Conservation (phyloP, 2,329 filamentous ascomycete species). For the Aspergillus versicolor region DNA sequence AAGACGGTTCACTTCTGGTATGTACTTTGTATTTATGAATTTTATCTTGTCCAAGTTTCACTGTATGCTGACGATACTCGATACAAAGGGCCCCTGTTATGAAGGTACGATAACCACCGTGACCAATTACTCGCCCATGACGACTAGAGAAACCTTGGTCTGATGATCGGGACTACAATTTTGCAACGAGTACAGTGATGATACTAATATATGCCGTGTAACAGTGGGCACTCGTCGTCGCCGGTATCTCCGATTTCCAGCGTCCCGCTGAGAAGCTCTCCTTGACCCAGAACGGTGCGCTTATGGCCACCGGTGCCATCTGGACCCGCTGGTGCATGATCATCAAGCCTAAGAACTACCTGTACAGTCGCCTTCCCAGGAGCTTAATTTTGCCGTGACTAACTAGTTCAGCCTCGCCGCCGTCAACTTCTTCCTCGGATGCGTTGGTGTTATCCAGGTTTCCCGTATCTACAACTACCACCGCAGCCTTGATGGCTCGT, state of each 20-base stretch:
- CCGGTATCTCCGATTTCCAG: conserved; percentile 86
- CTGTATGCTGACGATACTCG: conserved; percentile 2
- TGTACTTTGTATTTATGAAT: background rate
- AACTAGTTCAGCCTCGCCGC: conserved; percentile 67
- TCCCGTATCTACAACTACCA: conserved; percentile 68
- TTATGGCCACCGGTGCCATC: conserved; percentile 89
- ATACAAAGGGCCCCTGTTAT: conserved; percentile 80
- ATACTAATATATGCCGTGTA: background rate
- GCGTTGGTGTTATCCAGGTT: conserved; percentile 81
- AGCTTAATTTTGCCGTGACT: background rate
- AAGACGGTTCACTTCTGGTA: conserved; percentile 99
- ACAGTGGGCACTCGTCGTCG: conserved; percentile 88
- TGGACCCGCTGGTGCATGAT: conserved; percentile 99
- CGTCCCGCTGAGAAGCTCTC: conserved; percentile 92
- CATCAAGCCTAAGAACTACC: conserved; percentile 89
- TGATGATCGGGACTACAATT: no score
- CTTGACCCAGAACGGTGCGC: conserved; percentile 83
- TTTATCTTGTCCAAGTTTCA: background rate
- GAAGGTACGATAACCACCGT: conserved; percentile 57
- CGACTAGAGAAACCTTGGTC: background rate
- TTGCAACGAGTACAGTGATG: background rate
- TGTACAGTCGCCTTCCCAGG: conserved; percentile 54
- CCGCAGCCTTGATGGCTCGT: conserved; percentile 55
- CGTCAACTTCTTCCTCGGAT: conserved; percentile 96
- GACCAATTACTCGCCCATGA: background rate